Evolutionary conservation across 768 basidiomycete genomes (phyloP).

Genomic region (Russula vinacea): DNA sequence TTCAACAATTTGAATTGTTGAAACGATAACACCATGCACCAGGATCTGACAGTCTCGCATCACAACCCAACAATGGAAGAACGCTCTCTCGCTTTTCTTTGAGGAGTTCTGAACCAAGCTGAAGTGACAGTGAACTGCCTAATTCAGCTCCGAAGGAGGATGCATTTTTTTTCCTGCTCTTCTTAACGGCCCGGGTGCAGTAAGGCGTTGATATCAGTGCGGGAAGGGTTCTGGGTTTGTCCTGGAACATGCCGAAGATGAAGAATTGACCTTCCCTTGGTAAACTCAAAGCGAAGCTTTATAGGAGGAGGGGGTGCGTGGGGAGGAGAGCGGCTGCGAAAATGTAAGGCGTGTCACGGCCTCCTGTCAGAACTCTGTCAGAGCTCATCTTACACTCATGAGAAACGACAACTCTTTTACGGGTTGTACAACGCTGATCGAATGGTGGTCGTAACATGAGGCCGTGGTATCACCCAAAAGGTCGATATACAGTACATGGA

Average conservation of each 20-base stretch:
- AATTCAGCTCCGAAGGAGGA: neutral
- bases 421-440: neutral
- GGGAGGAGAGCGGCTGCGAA: neutral
- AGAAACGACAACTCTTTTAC: neutral
- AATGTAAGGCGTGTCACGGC: neutral
- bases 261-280: neutral
- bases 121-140: neutral
- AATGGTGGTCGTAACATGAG: neutral
- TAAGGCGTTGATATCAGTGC: neutral
- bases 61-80: neutral
- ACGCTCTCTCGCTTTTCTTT: neutral
- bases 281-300: neutral
- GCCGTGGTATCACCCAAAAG: slow-evolving; percentile 1
- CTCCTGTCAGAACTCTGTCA: no score
- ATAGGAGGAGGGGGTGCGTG: neutral
- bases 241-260: neutral
- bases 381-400: neutral
- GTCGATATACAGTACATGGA: neutral
- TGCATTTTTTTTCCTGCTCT: neutral
- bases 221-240: neutral
- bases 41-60: no score
- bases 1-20: no score
- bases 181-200: no score
- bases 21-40: no score
- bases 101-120: neutral